Conservation (phyloP, 2,329 filamentous ascomycete genomes). For the Nannizziopsis barbatae region DNA sequence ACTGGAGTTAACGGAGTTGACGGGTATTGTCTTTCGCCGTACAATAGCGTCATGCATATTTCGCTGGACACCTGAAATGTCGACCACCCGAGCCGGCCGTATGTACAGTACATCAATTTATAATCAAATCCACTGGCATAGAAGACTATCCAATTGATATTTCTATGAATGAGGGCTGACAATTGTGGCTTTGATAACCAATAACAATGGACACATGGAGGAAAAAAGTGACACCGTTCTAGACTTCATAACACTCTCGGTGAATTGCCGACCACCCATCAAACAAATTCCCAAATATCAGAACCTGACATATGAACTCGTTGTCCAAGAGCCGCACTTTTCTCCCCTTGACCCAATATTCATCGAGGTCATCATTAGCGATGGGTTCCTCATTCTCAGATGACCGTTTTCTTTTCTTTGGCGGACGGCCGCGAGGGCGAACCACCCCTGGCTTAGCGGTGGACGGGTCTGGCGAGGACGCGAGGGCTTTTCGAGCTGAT, state of each 20-base stretch:
- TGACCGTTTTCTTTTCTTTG: slow-evolving; percentile 37
- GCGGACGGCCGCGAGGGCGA: slow-evolving; percentile 13
- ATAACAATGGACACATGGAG: not conserved
- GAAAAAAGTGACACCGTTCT: not conserved
- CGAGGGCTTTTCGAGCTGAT: slow-evolving; percentile 33
- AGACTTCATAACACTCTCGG: not conserved
- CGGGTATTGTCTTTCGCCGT: not conserved
- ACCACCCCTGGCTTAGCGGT: not conserved
- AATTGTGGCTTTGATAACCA: not conserved
- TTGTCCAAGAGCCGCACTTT: slow-evolving; percentile 61
- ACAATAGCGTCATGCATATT: not conserved
- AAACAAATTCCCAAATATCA: slow-evolving; percentile 72
- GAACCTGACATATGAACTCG: slow-evolving; percentile 82
- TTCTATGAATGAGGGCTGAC: too few relatives aligned
- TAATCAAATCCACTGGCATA: too few relatives aligned
- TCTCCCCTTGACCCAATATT: slow-evolving; percentile 34
- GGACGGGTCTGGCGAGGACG: not conserved
- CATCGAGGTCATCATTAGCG: slow-evolving; percentile 22
- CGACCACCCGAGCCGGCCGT: too few relatives aligned
- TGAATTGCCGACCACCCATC: slow-evolving; percentile 37
- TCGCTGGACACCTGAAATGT: too few relatives aligned
- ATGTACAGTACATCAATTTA: too few relatives aligned
- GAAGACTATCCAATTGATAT: too few relatives aligned
- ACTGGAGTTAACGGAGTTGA: slow-evolving; percentile 1
- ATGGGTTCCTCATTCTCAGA: slow-evolving; percentile 28